Conservation (phyloP, 2,329 filamentous ascomycete species). For the Septoria petroselini region DNA sequence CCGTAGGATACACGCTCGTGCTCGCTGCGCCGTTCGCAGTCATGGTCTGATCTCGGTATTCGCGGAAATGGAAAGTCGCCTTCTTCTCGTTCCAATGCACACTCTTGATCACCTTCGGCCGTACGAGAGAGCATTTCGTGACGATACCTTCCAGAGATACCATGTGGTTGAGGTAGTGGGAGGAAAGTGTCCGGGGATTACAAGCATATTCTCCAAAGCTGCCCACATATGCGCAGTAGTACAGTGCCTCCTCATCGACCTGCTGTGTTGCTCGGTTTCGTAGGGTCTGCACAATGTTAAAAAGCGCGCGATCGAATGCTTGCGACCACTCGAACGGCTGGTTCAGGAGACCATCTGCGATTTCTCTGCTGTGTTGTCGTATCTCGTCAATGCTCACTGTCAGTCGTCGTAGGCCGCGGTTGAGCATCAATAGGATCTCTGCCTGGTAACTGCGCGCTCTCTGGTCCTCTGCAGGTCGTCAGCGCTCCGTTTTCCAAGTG, state of each 20-base stretch:
- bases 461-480: conserved; percentile 49
- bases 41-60: conserved; percentile 97
- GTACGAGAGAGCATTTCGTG: conserved; percentile 89
- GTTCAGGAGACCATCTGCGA: conserved; percentile 75
- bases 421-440: conserved; percentile 76
- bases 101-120: conserved; percentile 96
- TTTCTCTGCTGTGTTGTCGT: conserved; percentile 76
- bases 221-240: conserved; percentile 96
- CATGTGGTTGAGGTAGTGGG: conserved; percentile 89
- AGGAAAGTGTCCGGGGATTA: conserved; percentile 89
- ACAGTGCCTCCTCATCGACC: conserved; percentile 70
- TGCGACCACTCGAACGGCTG: conserved; percentile 83
- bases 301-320: conserved; percentile 87
- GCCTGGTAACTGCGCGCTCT: conserved; percentile 74
- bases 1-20: conserved; percentile 87
- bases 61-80: conserved; percentile 80
- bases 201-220: conserved; percentile 93
- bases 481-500: conserved; percentile 3
- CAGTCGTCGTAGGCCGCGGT: conserved; percentile 58
- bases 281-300: conserved; percentile 78
- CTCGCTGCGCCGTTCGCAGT: conserved; percentile 80
- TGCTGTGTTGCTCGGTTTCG: conserved; percentile 73
- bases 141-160: conserved; percentile 97
- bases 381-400: conserved; percentile 77
- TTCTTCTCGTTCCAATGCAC: conserved; percentile 92